A percentile compares a stretch with the other conserved stretches of the same genome.
Evolutionary conservation across 2,329 filamentous ascomycete species (phyloP).

Genomic region (Trichoderma atrobrunneum): DNA sequence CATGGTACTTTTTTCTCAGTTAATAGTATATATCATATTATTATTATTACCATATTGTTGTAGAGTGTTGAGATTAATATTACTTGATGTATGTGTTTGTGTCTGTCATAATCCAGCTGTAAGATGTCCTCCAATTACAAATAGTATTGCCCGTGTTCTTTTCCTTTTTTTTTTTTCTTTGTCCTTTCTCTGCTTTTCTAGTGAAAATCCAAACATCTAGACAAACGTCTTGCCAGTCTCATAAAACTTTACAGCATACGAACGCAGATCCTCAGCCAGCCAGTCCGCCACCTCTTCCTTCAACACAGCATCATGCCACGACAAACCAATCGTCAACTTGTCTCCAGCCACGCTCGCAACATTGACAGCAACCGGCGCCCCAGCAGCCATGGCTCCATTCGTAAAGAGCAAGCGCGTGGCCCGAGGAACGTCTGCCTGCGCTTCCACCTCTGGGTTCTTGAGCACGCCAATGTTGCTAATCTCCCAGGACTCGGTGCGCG

Average conservation of each 20-base stretch:
- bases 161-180: no score
- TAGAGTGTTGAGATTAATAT: background rate
- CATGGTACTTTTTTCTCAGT: background rate
- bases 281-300: constrained; percentile 37
- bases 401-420: constrained; percentile 46
- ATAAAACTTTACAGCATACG: constrained; percentile 22
- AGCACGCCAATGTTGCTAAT: constrained; percentile 52
- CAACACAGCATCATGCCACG: constrained; percentile 48
- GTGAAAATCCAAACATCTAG: background rate
- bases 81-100: background rate
- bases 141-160: background rate
- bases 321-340: constrained; percentile 41
- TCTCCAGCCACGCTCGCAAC: constrained; percentile 45
- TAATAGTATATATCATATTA: background rate
- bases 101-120: background rate
- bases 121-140: background rate
- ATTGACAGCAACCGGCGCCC: constrained; percentile 45
- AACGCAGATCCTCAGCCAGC: constrained; percentile 38
- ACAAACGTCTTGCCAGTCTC: constrained; percentile 27
- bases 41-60: background rate
- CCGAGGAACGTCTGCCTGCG: background rate
- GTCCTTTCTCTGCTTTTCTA: background rate
- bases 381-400: constrained; percentile 45
- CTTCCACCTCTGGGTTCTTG: constrained; percentile 17
- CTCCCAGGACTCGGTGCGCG: constrained; percentile 46